Evolutionary conservation across 2,329 filamentous ascomycete species (phyloP).

Genomic region (Monosporascus sp.): DNA sequence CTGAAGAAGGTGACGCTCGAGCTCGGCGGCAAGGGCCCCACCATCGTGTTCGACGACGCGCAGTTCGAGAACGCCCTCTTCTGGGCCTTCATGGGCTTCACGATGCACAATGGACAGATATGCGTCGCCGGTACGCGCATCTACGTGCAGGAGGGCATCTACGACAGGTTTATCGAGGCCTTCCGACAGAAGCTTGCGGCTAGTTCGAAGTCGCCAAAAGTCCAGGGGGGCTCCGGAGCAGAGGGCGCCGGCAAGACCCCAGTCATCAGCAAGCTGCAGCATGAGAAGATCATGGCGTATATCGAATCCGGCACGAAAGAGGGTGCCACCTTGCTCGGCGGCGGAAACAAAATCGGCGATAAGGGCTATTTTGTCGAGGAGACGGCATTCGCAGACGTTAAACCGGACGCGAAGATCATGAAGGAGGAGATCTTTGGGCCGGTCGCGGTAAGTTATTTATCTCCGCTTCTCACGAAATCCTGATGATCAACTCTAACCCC

Average conservation of each 20-base stretch:
- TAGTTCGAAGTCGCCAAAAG: constrained; percentile 10
- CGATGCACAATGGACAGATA: constrained; percentile 57
- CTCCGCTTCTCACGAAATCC: neutral
- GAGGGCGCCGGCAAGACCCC: constrained; percentile 79
- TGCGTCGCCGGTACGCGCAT: constrained; percentile 73
- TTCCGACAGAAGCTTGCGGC: constrained; percentile 67
- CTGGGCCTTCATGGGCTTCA: constrained; percentile 66
- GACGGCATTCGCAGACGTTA: constrained; percentile 79
- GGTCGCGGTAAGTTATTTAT: constrained; percentile 40
- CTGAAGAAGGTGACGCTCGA: constrained; percentile 75
- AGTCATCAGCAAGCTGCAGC: constrained; percentile 74
- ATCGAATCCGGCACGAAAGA: constrained; percentile 60
- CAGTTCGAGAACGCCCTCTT: constrained; percentile 69
- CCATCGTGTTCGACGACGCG: constrained; percentile 71
- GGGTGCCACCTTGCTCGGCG: constrained; percentile 55
- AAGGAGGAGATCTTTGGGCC: constrained; percentile 89
- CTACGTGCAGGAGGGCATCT: constrained; percentile 78
- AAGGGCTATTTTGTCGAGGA: constrained; percentile 86
- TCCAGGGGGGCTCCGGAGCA: constrained; percentile 26
- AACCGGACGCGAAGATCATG: constrained; percentile 78
- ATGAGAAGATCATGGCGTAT: constrained; percentile 76
- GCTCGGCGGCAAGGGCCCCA: constrained; percentile 71
- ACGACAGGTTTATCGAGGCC: constrained; percentile 72
- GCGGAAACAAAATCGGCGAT: constrained; percentile 56
- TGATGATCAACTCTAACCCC: neutral